These are phyloP conservation scores for Aspergillus panamensis DNA, from an alignment of 495 filamentous ascomycete genomes.

Conservation along the genomic window DNA sequence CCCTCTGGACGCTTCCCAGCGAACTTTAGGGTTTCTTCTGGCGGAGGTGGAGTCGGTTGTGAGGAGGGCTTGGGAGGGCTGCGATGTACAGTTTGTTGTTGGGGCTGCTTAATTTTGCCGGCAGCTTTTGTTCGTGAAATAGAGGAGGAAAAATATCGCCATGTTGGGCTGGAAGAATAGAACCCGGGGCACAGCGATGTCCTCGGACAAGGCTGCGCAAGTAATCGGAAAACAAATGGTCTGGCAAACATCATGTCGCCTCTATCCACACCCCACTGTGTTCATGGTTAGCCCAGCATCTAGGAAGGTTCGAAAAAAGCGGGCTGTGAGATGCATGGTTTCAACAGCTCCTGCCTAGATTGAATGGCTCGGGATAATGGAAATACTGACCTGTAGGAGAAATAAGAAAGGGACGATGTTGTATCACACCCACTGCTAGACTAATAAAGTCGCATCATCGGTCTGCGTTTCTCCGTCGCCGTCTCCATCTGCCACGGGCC, in stretches of 20 bases:
- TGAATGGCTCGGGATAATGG: no score
- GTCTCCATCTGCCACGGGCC: no score
- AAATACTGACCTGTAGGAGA: no score
- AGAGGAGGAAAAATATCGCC: conserved; percentile 38
- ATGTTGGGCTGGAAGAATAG: conserved; percentile 20
- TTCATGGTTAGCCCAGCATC: conserved; percentile 10
- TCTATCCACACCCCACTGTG: not conserved
- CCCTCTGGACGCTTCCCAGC: conserved; percentile 26
- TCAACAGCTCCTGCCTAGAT: no score
- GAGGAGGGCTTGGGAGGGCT: conserved; percentile 11
- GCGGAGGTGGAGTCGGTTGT: conserved; percentile 8
- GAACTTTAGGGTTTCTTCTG: conserved; percentile 27
- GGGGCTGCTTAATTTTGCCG: conserved; percentile 19
- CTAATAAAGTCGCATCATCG: no score
- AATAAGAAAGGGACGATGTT: no score
- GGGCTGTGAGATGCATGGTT: no score
- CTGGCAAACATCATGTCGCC: conserved; percentile 33
- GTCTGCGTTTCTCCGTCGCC: no score
- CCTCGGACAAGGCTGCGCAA: conserved; percentile 29
- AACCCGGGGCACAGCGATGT: conserved; percentile 15
- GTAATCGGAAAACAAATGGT: conserved; percentile 28
- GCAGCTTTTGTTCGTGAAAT: conserved; percentile 24
- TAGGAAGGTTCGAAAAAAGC: not conserved
- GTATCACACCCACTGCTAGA: no score
- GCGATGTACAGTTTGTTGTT: conserved; percentile 7